A percentile compares a stretch with the other conserved stretches of the same genome.
Conservation (phyloP, 2,329 filamentous ascomycete species). For the Basipetospora chlamydospora region DNA sequence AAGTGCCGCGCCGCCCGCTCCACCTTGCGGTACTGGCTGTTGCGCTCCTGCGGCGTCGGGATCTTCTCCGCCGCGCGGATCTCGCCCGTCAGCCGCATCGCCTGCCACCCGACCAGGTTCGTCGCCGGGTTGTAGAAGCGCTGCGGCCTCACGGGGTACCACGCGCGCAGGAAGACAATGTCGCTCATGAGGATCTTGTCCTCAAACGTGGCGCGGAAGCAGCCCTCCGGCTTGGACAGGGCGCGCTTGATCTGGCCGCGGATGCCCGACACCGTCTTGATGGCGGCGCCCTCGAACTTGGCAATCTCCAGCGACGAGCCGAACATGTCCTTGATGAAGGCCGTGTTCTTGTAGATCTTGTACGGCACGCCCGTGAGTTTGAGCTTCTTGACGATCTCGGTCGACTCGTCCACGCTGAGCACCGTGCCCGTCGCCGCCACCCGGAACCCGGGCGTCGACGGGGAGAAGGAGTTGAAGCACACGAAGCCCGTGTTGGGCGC, state of each 20-base stretch:
- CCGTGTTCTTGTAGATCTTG: slow-evolving; percentile 99
- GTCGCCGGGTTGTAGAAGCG: slow-evolving; percentile 95
- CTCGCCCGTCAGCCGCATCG: slow-evolving; percentile 88
- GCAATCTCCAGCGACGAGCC: slow-evolving; percentile 82
- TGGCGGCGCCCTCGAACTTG: slow-evolving; percentile 92
- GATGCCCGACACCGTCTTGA: slow-evolving; percentile 91
- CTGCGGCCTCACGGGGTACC: slow-evolving; percentile 91
- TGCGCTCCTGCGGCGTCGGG: slow-evolving; percentile 63
- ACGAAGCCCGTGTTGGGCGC: slow-evolving; percentile 94
- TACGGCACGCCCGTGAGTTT: slow-evolving; percentile 88
- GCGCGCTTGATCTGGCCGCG: slow-evolving; percentile 96
- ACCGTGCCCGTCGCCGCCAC: slow-evolving; percentile 91
- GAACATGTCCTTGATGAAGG: slow-evolving; percentile 99
- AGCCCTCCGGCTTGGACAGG: slow-evolving; percentile 80
- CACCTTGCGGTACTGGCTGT: slow-evolving; percentile 67
- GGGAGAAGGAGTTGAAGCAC: slow-evolving; percentile 78
- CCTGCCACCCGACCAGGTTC: slow-evolving; percentile 82
- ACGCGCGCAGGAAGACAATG: slow-evolving; percentile 89
- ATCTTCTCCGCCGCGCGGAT: slow-evolving; percentile 66
- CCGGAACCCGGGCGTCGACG: slow-evolving; percentile 76
- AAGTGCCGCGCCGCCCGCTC: slow-evolving; percentile 58
- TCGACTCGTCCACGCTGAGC: slow-evolving; percentile 83
- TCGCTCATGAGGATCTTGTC: slow-evolving; percentile 97
- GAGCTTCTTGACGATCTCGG: slow-evolving; percentile 98
- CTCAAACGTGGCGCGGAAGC: slow-evolving; percentile 94